These are phyloP conservation scores for Paxillus ammoniavirescens DNA, from an alignment of 768 basidiomycete genomes.

Conservation along the genomic window DNA sequence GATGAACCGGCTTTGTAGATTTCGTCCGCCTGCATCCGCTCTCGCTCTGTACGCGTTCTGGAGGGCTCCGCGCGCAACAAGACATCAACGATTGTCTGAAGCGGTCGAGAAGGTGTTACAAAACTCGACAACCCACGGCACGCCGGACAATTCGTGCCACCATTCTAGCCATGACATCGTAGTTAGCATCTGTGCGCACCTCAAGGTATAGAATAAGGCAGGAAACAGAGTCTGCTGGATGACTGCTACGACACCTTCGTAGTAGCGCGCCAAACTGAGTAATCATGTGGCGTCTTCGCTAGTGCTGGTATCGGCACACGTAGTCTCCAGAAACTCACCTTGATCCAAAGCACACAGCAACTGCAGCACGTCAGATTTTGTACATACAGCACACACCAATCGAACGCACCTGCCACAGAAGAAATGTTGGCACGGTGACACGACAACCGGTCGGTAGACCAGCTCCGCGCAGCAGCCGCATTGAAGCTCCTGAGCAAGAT, in stretches of 20 bases:
- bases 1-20: slow-evolving; percentile 62
- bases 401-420: slow-evolving; percentile 78
- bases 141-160: slow-evolving; percentile 80
- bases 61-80: slow-evolving; percentile 71
- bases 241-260: not conserved
- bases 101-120: slow-evolving; percentile 68
- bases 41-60: slow-evolving; percentile 62
- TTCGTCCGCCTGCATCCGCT: slow-evolving; percentile 80
- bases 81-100: slow-evolving; percentile 72
- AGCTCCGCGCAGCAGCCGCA: slow-evolving; percentile 86
- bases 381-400: not conserved
- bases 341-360: slow-evolving; percentile 82
- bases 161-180: slow-evolving; percentile 52
- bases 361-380: slow-evolving; percentile 52
- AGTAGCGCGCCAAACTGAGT: not conserved
- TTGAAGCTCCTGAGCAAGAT: slow-evolving; percentile 71
- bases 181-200: slow-evolving; percentile 9
- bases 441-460: slow-evolving; percentile 78
- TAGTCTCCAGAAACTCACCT: slow-evolving; percentile 49
- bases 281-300: not conserved
- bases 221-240: not conserved
- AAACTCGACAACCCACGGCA: slow-evolving; percentile 70
- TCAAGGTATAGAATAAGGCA: not conserved
- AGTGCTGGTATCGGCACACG: slow-evolving; percentile 8
- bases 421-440: slow-evolving; percentile 86